Evolutionary conservation across 495 filamentous ascomycete genomes (phyloP).

Genomic region (Penicillium pancosmium): DNA sequence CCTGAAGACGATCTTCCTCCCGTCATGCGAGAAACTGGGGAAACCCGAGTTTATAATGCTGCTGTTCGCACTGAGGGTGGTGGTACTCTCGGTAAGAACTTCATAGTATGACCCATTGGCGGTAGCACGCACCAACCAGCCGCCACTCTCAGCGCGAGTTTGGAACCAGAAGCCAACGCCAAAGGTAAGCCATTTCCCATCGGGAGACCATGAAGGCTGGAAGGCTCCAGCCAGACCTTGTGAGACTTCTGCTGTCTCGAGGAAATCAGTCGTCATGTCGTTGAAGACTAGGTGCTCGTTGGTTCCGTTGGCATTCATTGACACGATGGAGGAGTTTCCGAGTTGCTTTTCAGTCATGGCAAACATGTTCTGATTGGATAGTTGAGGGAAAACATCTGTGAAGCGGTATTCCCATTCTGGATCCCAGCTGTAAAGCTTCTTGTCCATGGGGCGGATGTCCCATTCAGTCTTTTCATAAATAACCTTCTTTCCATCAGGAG

Average conservation of each 20-base stretch:
- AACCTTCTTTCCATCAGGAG: conserved; percentile 28
- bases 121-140: conserved; percentile 27
- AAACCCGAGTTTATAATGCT: conserved; percentile 31
- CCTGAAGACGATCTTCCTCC: conserved; percentile 34
- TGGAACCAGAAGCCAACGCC: conserved; percentile 39
- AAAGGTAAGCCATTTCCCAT: conserved; percentile 34
- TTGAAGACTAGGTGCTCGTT: conserved; percentile 20
- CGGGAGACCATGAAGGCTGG: conserved; percentile 33
- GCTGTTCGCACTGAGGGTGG: conserved; percentile 12
- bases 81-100: conserved; percentile 22
- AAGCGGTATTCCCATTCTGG: conserved; percentile 39
- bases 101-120: conserved; percentile 30
- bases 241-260: conserved; percentile 12
- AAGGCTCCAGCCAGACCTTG: conserved; percentile 28
- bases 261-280: conserved; percentile 8
- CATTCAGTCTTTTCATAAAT: conserved; percentile 34
- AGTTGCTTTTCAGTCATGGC: conserved; percentile 34
- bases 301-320: conserved; percentile 16
- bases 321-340: conserved; percentile 31
- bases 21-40: conserved; percentile 34
- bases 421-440: conserved; percentile 36
- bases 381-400: conserved; percentile 38
- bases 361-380: conserved; percentile 20
- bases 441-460: conserved; percentile 27
- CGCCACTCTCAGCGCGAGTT: conserved; percentile 20